Conservation (phyloP, 345 rosid genomes). For the Cardamine chenopodiifolia region DNA sequence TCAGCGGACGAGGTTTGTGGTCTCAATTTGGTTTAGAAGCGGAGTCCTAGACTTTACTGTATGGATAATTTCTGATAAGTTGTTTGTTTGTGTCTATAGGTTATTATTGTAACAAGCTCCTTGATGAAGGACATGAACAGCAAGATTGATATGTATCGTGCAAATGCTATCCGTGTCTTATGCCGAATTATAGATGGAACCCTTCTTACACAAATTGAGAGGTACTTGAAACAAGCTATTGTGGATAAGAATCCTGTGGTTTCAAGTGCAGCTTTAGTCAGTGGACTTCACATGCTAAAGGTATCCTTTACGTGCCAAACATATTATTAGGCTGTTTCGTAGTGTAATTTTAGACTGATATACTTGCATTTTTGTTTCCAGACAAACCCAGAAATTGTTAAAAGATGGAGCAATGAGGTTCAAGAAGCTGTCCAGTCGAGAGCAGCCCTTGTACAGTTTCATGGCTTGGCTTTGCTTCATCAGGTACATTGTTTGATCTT, state of each 20-base stretch:
- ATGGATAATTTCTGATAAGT: background rate
- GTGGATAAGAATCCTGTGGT: constrained; percentile 99
- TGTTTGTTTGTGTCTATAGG: constrained; percentile 53
- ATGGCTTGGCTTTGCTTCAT: constrained; percentile 88
- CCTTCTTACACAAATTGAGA: constrained; percentile 88
- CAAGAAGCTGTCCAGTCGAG: constrained; percentile 98
- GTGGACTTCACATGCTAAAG: constrained; percentile 96
- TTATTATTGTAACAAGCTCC: constrained; percentile 97
- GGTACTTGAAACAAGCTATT: constrained; percentile 96
- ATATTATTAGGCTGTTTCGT: background rate
- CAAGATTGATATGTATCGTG: constrained; percentile 96
- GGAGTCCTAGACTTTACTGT: background rate
- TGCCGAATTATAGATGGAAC: constrained; percentile 94
- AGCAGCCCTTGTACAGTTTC: constrained; percentile 97
- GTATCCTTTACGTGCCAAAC: constrained; percentile 40
- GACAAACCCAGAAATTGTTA: constrained; percentile 92
- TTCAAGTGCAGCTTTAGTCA: constrained; percentile 98
- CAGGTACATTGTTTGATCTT: constrained; percentile 55
- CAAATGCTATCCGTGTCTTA: constrained; percentile 97
- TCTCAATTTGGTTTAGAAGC: background rate
- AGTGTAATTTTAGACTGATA: background rate
- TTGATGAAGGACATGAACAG: constrained; percentile 99
- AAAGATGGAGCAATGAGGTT: constrained; percentile 99
- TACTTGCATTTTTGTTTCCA: constrained; percentile 37
- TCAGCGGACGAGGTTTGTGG: constrained; percentile 79